These are phyloP conservation scores for thale cress (Arabidopsis thaliana) DNA, from an alignment of 345 rosid species.

Conservation along the genomic window TAIR10.1 NC_003076.8:16307501-16308000, in stretches of 20 bases:
- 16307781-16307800: background rate
- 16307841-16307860: too few species aligned
- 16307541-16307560: background rate
- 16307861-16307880: too few species aligned
- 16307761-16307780: background rate
- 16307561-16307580: slow-evolving; percentile 18
- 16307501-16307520: slow-evolving; percentile 7
- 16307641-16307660: slow-evolving; percentile 18
- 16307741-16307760: background rate
- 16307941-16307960: too few species aligned
- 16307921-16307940: too few species aligned
- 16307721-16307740: slow-evolving; percentile 13
- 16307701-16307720: slow-evolving; percentile 33
- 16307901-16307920: too few species aligned
- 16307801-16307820: too few species aligned
- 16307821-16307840: too few species aligned
- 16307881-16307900: too few species aligned
- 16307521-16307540: slow-evolving; percentile 11
- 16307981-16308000: too few species aligned
- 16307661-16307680: background rate
- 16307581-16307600: background rate
- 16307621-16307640: slow-evolving; percentile 29
- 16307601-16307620: slow-evolving; percentile 18
- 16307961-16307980: too few species aligned
- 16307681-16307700: slow-evolving; percentile 18